Conservation (phyloP, 805 yeast species). For the Pichia ethanolica region DNA sequence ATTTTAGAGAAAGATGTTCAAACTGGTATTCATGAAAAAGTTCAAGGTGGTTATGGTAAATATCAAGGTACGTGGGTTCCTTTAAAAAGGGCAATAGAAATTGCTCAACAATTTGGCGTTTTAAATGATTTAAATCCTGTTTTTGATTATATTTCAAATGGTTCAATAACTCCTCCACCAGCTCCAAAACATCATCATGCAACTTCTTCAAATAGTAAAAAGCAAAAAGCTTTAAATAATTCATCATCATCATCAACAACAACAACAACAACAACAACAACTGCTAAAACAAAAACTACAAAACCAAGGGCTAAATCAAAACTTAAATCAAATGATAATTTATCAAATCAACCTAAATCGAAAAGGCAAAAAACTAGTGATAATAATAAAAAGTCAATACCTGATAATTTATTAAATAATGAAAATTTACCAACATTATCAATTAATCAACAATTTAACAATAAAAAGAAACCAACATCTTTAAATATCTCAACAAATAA, state of each 20-base stretch:
- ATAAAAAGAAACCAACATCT: too few relatives aligned
- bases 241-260: not conserved
- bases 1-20: constrained; percentile 92
- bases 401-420: too few relatives aligned
- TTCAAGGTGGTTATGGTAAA: constrained; percentile 95
- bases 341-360: constrained; percentile 7
- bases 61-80: constrained; percentile 99
- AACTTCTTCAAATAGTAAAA: constrained; percentile 30
- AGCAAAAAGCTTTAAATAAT: constrained; percentile 1
- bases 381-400: too few relatives aligned
- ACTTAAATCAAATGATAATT: not conserved
- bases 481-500: not conserved
- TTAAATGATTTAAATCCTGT: constrained; percentile 54
- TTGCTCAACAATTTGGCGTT: constrained; percentile 62
- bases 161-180: constrained; percentile 47
- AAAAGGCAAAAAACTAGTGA: constrained; percentile 3
- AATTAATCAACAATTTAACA: not conserved
- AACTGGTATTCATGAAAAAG: constrained; percentile 80
- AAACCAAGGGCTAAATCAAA: not conserved
- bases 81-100: constrained; percentile 57
- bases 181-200: constrained; percentile 65
- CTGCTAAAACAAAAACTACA: not conserved
- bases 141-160: constrained; percentile 51
- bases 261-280: not conserved
- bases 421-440: not conserved